Percentiles rank a stretch among this genome's conserved stretches.
Conservation (phyloP, 345 rosid genomes). For the Chamaenerion angustifolium region DNA sequence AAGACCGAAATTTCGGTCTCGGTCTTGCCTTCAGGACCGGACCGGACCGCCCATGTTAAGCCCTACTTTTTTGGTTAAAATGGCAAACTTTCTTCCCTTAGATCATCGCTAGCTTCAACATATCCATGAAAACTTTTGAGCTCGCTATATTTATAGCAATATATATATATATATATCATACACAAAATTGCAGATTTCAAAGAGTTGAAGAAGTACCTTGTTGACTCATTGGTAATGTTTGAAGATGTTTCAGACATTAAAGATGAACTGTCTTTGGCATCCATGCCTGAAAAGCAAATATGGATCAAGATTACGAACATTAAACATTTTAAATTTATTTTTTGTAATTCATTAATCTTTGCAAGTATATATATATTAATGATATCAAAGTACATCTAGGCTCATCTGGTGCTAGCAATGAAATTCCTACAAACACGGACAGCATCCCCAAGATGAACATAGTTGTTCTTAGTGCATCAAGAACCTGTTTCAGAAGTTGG, state of each 20-base stretch:
- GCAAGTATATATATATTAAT: too few species aligned
- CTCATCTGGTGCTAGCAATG: conserved; percentile 93
- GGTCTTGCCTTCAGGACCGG: too few species aligned
- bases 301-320: conserved; percentile 1
- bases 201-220: conserved; percentile 32
- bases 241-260: conserved; percentile 41
- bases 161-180: too few species aligned
- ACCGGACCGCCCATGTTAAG: too few species aligned
- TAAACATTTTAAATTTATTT: background rate
- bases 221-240: conserved; percentile 39
- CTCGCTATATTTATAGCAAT: too few species aligned
- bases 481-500: conserved; percentile 38
- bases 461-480: conserved; percentile 73
- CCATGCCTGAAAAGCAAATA: conserved; percentile 36
- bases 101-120: too few species aligned
- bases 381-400: conserved; percentile 34
- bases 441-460: conserved; percentile 92
- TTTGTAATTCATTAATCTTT: too few species aligned
- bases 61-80: too few species aligned
- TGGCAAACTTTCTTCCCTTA: too few species aligned
- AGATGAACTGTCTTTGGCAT: conserved; percentile 51
- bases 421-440: conserved; percentile 77
- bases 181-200: background rate
- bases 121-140: too few species aligned
- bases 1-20: too few species aligned